Evolutionary conservation across 2,329 filamentous ascomycete genomes (phyloP).

Genomic region (Penicillium sumatraense): DNA sequence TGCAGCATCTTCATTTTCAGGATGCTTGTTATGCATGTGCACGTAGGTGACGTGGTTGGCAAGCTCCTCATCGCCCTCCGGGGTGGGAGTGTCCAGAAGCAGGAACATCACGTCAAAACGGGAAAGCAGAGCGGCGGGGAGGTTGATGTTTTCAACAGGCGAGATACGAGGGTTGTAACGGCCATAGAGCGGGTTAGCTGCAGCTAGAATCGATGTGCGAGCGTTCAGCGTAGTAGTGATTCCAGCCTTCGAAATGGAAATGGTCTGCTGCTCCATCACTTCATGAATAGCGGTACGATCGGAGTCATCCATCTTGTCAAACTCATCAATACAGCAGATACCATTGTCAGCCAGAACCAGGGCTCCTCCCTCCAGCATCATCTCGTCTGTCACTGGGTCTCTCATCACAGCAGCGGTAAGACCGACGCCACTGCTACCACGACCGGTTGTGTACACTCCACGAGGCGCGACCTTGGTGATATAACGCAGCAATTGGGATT

Average conservation of each 20-base stretch:
- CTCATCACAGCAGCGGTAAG: constrained; percentile 80
- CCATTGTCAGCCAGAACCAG: constrained; percentile 79
- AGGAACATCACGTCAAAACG: constrained; percentile 98
- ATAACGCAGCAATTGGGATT: constrained; percentile 97
- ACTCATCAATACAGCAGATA: constrained; percentile 84
- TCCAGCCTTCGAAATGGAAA: constrained; percentile 85
- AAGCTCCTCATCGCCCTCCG: constrained; percentile 88
- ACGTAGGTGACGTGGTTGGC: constrained; percentile 95
- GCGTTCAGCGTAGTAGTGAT: constrained; percentile 98
- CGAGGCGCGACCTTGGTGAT: constrained; percentile 97
- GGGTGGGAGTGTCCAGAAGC: constrained; percentile 89
- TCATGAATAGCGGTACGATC: constrained; percentile 83
- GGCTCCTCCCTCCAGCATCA: constrained; percentile 79
- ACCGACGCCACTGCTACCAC: constrained; percentile 80
- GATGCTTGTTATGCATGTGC: constrained; percentile 95
- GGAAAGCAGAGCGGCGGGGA: constrained; percentile 93
- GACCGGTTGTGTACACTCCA: constrained; percentile 82
- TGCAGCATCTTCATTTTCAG: constrained; percentile 68
- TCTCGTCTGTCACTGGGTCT: constrained; percentile 77
- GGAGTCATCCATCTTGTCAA: constrained; percentile 82
- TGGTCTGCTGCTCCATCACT: constrained; percentile 88
- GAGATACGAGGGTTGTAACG: constrained; percentile 98
- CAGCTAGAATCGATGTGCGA: constrained; percentile 91
- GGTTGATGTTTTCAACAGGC: constrained; percentile 98
- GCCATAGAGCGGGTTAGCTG: constrained; percentile 95